These are phyloP conservation scores for Saccharomycopsis selenospora DNA, from an alignment of 805 yeast genomes.

Conservation along the genomic window DNA sequence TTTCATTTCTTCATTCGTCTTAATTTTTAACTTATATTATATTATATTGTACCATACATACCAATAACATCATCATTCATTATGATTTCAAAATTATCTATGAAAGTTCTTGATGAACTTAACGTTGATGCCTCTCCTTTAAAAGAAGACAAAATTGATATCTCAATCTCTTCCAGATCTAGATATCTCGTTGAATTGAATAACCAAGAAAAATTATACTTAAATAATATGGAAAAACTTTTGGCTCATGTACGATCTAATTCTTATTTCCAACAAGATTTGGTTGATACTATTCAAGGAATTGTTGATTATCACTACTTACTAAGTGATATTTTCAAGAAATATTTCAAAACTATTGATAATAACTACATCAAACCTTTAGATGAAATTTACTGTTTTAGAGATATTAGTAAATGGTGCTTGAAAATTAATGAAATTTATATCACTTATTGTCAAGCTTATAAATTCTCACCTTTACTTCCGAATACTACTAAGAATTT, in stretches of 20 bases:
- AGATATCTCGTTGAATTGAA: conserved; percentile 7
- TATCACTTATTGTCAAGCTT: conserved; percentile 9
- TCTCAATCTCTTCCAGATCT: conserved; percentile 15
- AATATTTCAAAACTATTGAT: not conserved
- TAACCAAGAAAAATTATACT: conserved; percentile 10
- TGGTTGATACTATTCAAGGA: not conserved
- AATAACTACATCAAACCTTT: conserved; percentile 4
- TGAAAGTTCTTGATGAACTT: conserved; percentile 17
- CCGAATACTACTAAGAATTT: not conserved
- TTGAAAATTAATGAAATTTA: conserved; percentile 14
- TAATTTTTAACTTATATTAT: not conserved
- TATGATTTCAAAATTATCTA: conserved; percentile 14
- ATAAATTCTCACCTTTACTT: not conserved
- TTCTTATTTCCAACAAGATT: not conserved
- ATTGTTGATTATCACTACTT: not conserved
- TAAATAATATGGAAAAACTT: conserved; percentile 6
- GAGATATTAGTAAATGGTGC: conserved; percentile 16
- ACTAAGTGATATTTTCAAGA: not conserved
- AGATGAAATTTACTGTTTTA: conserved; percentile 16
- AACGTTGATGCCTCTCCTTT: conserved; percentile 12
- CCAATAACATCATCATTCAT: conserved; percentile 3
- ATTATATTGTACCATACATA: not conserved
- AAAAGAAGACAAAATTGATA: conserved; percentile 11
- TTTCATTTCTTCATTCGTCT: not conserved
- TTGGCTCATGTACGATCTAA: conserved; percentile 2